These are phyloP conservation scores for Fusarium redolens DNA, from an alignment of 2,329 filamentous ascomycete species.

Conservation along the genomic window DNA sequence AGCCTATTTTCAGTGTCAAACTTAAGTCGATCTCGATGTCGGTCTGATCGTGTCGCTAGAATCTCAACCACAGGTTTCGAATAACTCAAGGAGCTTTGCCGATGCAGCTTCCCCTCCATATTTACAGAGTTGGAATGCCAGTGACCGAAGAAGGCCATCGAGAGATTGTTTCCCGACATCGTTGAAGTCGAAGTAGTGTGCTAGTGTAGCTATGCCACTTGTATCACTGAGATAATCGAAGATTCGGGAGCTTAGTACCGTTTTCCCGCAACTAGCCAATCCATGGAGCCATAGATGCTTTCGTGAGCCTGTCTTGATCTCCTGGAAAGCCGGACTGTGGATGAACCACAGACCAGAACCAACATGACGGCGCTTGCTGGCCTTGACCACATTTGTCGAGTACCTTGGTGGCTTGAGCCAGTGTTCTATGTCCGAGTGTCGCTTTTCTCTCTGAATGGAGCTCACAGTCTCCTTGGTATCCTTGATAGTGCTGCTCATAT, in stretches of 20 bases:
- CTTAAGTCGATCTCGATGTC: fast-evolving
- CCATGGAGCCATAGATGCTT: conserved; percentile 9
- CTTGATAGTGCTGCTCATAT: too few species aligned
- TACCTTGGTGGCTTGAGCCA: conserved; percentile 27
- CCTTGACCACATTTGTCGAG: conserved; percentile 14
- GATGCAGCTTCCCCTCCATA: fast-evolving
- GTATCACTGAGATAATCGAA: conserved; percentile 18
- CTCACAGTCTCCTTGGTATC: not conserved
- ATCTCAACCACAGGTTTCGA: conserved; percentile 18
- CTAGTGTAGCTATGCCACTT: not conserved
- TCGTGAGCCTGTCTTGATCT: not conserved
- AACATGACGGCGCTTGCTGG: conserved; percentile 10
- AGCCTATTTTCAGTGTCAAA: not conserved
- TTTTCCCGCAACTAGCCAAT: conserved; percentile 36
- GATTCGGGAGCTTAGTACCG: conserved; percentile 20
- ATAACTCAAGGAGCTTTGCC: not conserved
- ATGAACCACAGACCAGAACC: conserved; percentile 9
- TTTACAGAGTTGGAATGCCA: conserved; percentile 10
- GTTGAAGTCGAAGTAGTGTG: conserved; percentile 41
- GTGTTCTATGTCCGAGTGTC: not conserved
- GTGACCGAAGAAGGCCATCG: conserved; percentile 18
- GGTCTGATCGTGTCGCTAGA: conserved; percentile 23
- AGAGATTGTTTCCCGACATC: conserved; percentile 33
- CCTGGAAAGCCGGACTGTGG: fast-evolving
- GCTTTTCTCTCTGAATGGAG: too few species aligned